Percentiles rank a stretch among this genome's conserved stretches.
phyloP scores from a whole-genome alignment of 1,284 basidiomycete genomes.

The Papiliotrema laurentii region DNA sequence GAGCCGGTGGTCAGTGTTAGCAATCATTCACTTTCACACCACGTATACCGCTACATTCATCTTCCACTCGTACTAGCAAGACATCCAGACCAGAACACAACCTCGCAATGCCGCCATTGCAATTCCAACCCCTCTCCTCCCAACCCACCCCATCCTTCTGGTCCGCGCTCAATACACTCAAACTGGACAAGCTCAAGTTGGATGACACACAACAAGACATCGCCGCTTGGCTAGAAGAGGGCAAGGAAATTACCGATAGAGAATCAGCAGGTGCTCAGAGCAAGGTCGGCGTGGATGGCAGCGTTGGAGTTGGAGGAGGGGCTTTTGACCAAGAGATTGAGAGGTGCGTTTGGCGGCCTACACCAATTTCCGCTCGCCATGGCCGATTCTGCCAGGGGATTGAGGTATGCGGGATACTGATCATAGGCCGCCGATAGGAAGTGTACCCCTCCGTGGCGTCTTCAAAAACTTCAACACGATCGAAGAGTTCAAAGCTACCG shows the following conservation, averaged over 20 bases:
- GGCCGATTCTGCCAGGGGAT: too few species aligned
- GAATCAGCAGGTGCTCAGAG: constrained; percentile 44
- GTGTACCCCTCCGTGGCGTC: constrained; percentile 56
- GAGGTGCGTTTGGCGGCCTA: too few species aligned
- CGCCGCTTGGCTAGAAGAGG: constrained; percentile 64
- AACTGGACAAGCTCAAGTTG: constrained; percentile 85
- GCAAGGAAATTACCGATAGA: constrained; percentile 65
- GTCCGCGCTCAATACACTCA: constrained; percentile 82
- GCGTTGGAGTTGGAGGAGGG: constrained; percentile 25
- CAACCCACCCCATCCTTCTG: constrained; percentile 87
- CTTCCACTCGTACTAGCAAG: too few species aligned
- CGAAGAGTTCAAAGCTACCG: constrained; percentile 86
- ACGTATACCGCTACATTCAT: too few species aligned
- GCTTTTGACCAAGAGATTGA: constrained; percentile 30
- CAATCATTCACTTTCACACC: too few species aligned
- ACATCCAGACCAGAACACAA: too few species aligned
- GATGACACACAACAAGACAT: constrained; percentile 68
- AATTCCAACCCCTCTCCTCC: constrained; percentile 83
- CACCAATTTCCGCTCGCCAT: too few species aligned
- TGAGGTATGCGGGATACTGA: background rate
- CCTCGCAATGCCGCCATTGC: constrained; percentile 52
- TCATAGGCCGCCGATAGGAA: constrained; percentile 49
- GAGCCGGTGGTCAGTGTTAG: too few species aligned
- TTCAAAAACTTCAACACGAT: constrained; percentile 95
- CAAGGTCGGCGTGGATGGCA: constrained; percentile 51